These are phyloP conservation scores for Candida hispaniensis DNA, from an alignment of 805 yeast genomes.

Conservation along the genomic window DNA sequence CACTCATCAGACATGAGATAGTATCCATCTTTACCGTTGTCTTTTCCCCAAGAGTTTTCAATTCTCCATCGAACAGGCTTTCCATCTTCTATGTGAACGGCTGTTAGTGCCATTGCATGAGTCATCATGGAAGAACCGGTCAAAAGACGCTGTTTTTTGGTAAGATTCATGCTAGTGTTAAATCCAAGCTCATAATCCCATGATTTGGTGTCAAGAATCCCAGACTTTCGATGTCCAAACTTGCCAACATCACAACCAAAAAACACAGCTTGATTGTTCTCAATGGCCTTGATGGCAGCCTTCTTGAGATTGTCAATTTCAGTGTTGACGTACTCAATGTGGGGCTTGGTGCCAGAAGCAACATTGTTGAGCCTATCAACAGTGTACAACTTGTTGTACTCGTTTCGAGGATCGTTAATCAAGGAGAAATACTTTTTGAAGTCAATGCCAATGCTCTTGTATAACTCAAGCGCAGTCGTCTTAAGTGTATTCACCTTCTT, in stretches of 20 bases:
- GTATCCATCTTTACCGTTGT: constrained; percentile 55
- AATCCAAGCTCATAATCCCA: constrained; percentile 49
- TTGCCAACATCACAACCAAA: constrained; percentile 87
- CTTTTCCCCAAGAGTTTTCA: constrained; percentile 71
- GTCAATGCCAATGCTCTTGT: constrained; percentile 43
- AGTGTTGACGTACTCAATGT: constrained; percentile 60
- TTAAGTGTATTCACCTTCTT: constrained; percentile 33
- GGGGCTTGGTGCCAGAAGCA: constrained; percentile 34
- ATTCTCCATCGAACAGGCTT: constrained; percentile 60
- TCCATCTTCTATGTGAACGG: constrained; percentile 61
- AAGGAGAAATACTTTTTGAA: constrained; percentile 48
- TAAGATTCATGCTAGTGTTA: constrained; percentile 20
- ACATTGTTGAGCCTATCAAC: constrained; percentile 71
- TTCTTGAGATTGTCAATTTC: constrained; percentile 47
- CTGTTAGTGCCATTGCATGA: constrained; percentile 82
- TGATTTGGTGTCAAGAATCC: constrained; percentile 60
- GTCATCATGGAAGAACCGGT: constrained; percentile 73
- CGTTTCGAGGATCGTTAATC: constrained; percentile 75
- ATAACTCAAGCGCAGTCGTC: constrained; percentile 54
- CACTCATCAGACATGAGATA: constrained; percentile 64
- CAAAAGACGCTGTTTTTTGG: constrained; percentile 31
- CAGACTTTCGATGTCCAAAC: constrained; percentile 50
- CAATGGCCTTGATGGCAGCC: constrained; percentile 56
- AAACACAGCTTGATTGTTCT: constrained; percentile 68
- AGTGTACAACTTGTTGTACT: constrained; percentile 48